These are phyloP conservation scores for Avena insularis DNA, from an alignment of 176 grass and related monocot species.

Conservation along the genomic window DNA sequence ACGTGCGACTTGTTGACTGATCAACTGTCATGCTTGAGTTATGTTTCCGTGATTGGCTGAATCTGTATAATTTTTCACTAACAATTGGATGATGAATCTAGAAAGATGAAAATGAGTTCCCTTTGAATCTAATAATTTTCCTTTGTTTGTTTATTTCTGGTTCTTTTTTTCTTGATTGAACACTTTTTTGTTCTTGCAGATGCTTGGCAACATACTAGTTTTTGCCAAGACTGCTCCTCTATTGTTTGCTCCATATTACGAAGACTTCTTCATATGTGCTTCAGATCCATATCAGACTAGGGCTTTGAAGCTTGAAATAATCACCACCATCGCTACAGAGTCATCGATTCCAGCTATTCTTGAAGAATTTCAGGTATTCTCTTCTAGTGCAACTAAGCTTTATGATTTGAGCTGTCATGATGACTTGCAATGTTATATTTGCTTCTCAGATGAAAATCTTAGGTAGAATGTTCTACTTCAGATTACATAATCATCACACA, in stretches of 20 bases:
- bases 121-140: constrained; percentile 24
- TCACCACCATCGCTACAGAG: constrained; percentile 82
- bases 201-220: constrained; percentile 91
- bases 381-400: constrained; percentile 8
- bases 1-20: background rate
- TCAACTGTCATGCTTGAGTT: constrained; percentile 3
- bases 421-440: constrained; percentile 32
- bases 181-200: constrained; percentile 56
- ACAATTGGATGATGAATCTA: constrained; percentile 6
- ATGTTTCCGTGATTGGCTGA: background rate
- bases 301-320: constrained; percentile 93
- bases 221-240: constrained; percentile 77
- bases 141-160: constrained; percentile 19
- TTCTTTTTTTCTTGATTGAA: constrained; percentile 40
- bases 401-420: constrained; percentile 1
- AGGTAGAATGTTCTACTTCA: constrained; percentile 10
- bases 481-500: background rate
- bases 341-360: constrained; percentile 71
- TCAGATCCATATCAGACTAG: constrained; percentile 83
- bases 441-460: constrained; percentile 2
- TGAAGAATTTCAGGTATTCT: constrained; percentile 92
- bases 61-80: constrained; percentile 1
- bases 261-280: constrained; percentile 89
- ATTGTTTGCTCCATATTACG: constrained; percentile 72
- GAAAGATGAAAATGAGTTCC: background rate